Evolutionary conservation across 2,329 filamentous ascomycete genomes (phyloP).

Genomic region (Immersiporthe knoxdaviesiana): DNA sequence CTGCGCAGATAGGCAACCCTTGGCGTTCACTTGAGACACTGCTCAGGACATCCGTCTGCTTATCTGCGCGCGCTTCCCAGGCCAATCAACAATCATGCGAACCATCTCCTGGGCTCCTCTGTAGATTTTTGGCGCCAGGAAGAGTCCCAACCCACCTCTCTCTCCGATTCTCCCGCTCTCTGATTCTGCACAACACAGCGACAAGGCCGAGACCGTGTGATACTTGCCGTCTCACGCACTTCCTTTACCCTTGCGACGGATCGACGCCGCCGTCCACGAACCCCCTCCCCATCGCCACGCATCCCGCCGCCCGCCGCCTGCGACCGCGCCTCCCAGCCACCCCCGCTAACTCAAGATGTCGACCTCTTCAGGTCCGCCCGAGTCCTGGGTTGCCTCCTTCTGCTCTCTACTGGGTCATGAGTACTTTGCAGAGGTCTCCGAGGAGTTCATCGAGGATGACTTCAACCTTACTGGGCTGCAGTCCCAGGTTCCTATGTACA

Average conservation of each 20-base stretch:
- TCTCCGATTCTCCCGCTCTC: slow-evolving; percentile 14
- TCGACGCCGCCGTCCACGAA: slow-evolving; percentile 5
- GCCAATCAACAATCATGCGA: slow-evolving; percentile 14
- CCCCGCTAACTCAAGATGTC: slow-evolving; percentile 51
- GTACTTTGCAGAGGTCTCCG: slow-evolving; percentile 97
- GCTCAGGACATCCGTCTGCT: slow-evolving; percentile 7
- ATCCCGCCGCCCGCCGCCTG: background rate
- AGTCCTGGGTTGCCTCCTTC: slow-evolving; percentile 98
- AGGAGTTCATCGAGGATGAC: slow-evolving; percentile 99
- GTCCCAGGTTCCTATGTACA: slow-evolving; percentile 97
- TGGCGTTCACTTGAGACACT: background rate
- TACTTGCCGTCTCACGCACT: slow-evolving; percentile 5
- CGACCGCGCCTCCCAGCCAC: slow-evolving; percentile 3
- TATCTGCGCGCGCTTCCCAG: slow-evolving; percentile 19
- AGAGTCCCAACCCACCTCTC: slow-evolving; percentile 14
- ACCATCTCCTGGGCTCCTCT: background rate
- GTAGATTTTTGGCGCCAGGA: slow-evolving; percentile 17
- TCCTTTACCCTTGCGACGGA: slow-evolving; percentile 9
- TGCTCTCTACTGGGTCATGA: slow-evolving; percentile 95
- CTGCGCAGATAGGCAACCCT: background rate
- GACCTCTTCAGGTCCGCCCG: slow-evolving; percentile 64
- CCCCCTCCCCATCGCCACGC: background rate
- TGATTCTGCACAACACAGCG: slow-evolving; percentile 12
- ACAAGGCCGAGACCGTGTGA: background rate
- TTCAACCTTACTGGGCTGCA: slow-evolving; percentile 97